Percentiles rank a stretch among this genome's conserved stretches.
Evolutionary conservation across 179 eudicot species (phyloP).

Genomic region (Camellia oleifera): DNA sequence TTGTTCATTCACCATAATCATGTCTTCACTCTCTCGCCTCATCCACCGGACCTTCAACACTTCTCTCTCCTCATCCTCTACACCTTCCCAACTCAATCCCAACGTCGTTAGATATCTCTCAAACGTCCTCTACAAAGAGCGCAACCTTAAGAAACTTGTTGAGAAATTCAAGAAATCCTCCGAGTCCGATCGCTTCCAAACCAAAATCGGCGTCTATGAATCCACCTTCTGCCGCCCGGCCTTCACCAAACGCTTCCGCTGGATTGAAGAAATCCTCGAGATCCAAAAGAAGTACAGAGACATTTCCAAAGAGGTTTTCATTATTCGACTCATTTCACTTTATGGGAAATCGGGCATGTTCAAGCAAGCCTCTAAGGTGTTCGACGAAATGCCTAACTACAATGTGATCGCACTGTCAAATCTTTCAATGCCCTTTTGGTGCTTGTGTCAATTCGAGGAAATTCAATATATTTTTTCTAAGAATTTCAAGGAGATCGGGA

Average conservation of each 20-base stretch:
- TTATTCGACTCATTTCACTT: slow-evolving; percentile 39
- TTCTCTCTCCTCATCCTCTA: not conserved
- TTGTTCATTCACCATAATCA: not conserved
- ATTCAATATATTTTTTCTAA: slow-evolving; percentile 19
- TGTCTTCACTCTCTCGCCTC: too few relatives aligned
- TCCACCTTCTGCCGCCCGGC: slow-evolving; percentile 50
- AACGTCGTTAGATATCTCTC: slow-evolving; percentile 18
- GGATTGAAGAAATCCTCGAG: slow-evolving; percentile 58
- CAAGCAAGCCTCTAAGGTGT: slow-evolving; percentile 57
- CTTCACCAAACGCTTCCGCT: slow-evolving; percentile 31
- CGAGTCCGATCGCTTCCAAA: slow-evolving; percentile 25
- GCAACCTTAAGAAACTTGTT: slow-evolving; percentile 28
- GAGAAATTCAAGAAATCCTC: slow-evolving; percentile 31
- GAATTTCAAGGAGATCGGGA: too few relatives aligned
- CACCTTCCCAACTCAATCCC: not conserved
- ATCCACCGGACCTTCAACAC: slow-evolving; percentile 22
- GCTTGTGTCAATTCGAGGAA: slow-evolving; percentile 48
- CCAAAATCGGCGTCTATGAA: slow-evolving; percentile 35
- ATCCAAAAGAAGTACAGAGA: slow-evolving; percentile 51
- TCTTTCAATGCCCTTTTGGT: slow-evolving; percentile 59
- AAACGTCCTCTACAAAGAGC: slow-evolving; percentile 30
- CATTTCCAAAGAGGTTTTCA: slow-evolving; percentile 43
- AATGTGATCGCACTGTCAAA: slow-evolving; percentile 38
- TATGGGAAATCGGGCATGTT: slow-evolving; percentile 68
- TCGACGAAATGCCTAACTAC: slow-evolving; percentile 62